Conservation (phyloP, 495 filamentous ascomycete species). For the Chaetomidium leptoderma region DNA sequence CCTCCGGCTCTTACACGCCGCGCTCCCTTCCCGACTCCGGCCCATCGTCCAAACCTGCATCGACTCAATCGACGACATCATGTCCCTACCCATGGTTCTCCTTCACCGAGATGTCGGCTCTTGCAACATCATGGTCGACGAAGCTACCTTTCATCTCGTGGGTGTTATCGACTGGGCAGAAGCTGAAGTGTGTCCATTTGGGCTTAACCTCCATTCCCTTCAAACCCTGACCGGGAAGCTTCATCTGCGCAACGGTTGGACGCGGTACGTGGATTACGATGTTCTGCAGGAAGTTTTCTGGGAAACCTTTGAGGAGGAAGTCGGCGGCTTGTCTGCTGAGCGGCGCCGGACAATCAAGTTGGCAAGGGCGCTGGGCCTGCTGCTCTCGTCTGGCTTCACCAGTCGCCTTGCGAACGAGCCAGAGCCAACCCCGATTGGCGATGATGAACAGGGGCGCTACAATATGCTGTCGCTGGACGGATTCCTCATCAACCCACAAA, state of each 20-base stretch:
- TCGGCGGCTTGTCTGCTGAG: constrained; percentile 31
- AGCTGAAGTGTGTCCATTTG: constrained; percentile 39
- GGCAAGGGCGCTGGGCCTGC: constrained; percentile 37
- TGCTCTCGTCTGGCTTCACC: constrained; percentile 39
- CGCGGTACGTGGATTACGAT: constrained; percentile 35
- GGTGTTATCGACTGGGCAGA: constrained; percentile 45
- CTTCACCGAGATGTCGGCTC: constrained; percentile 37
- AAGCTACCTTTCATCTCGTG: constrained; percentile 32
- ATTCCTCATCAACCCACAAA: constrained; percentile 32
- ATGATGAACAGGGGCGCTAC: constrained; percentile 39
- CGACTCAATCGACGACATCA: constrained; percentile 29
- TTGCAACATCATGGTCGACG: constrained; percentile 41
- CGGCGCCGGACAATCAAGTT: constrained; percentile 31
- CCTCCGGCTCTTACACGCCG: constrained; percentile 27
- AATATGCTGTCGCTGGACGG: constrained; percentile 40
- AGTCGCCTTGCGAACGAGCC: constrained; percentile 38
- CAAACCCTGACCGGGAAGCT: constrained; percentile 34
- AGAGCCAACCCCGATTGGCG: constrained; percentile 34
- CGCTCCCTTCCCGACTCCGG: constrained; percentile 37
- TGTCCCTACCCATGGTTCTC: constrained; percentile 42
- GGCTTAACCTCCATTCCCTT: constrained; percentile 38
- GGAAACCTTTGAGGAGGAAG: constrained; percentile 32
- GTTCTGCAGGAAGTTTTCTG: constrained; percentile 35
- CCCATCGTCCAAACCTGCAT: constrained; percentile 33
- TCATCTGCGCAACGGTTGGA: constrained; percentile 38